Evolutionary conservation across 805 yeast species (phyloP), one percentile per base, ranked within the genome.

Genomic region (Wickerhamiella domercqiae): DNA sequence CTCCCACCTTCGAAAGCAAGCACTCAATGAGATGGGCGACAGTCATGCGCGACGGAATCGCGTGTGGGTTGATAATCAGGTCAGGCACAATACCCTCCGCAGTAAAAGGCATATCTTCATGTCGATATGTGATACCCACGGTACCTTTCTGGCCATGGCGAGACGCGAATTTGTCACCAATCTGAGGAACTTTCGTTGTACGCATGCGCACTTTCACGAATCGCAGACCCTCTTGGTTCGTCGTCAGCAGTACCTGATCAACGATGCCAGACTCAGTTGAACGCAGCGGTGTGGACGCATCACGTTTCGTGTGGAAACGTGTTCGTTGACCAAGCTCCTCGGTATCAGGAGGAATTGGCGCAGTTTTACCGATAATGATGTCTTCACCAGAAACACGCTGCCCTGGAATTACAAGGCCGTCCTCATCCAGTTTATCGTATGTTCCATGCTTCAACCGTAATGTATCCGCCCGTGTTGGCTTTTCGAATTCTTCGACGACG

Each of bases 121-220:
- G 90, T 59, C 96, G 74, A 58, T 87, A 90, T 0, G 98, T 90
- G 46, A 90, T 90, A 76, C 99, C 99, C 61, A 90, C 86, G 16
- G 98, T 90, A 78, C 99, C 99, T 67, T 90, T 90, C 64, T 90
- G 99, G 59, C 99, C 99, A 70, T 90, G 98, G 66, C 98, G 81
- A 30, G 97, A 87, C 5, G 99, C 97, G 63, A 90, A 90, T 63
- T 90, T 90, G 63, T 90, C 99, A 62, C 99, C 99, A 62, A 90
- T 87, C 63, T 90, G 99, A 9, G 99, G 99, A 34, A 87, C 71
- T 63, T 93, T 90, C 3, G 99, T 90, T 1, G 98, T 90, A 70
- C 99, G 81, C 83, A 93, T 90, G 64, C 99, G 75, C 34, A 90
- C 97, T 64, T 90, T 90, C 37, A 90, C 97, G 50, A 90, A 93